Evolutionary conservation across 331 rosid species (phyloP).

Genomic region (Telfairia occidentalis): DNA sequence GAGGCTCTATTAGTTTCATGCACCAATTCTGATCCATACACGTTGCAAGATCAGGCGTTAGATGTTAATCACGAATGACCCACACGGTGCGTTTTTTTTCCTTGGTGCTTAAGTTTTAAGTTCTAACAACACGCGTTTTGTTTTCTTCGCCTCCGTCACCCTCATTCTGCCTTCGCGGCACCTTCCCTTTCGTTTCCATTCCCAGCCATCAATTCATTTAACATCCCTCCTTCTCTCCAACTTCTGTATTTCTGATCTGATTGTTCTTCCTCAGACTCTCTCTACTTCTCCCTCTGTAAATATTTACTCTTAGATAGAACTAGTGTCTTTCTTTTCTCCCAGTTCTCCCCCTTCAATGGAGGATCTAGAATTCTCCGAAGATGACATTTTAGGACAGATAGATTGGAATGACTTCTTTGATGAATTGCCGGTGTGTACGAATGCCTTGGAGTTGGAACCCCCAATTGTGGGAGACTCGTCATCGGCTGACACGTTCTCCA

Average conservation of each 20-base stretch:
- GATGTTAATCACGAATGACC: neutral
- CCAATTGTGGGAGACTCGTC: neutral
- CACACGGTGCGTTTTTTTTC: neutral
- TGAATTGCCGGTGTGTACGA: conserved; percentile 6
- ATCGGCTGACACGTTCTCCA: conserved; percentile 6
- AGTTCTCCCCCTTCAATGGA: neutral
- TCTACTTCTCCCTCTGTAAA: neutral
- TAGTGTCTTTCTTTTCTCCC: neutral
- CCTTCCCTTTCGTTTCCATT: neutral
- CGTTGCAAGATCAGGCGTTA: neutral
- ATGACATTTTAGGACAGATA: conserved; percentile 13
- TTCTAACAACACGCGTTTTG: neutral
- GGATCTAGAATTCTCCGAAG: conserved; percentile 4
- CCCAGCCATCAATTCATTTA: neutral
- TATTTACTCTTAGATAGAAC: neutral
- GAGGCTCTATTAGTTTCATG: neutral
- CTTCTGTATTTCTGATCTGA: neutral
- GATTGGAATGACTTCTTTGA: conserved; percentile 26
- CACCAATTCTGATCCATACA: neutral
- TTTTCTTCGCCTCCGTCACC: neutral
- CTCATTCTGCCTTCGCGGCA: neutral
- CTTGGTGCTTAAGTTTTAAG: neutral
- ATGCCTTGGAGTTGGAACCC: conserved; percentile 10
- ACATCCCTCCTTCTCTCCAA: neutral
- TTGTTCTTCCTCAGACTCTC: neutral